phyloP scores from a whole-genome alignment of 1,139 yeast genomes.

The Lodderomyces beijingensis region DNA sequence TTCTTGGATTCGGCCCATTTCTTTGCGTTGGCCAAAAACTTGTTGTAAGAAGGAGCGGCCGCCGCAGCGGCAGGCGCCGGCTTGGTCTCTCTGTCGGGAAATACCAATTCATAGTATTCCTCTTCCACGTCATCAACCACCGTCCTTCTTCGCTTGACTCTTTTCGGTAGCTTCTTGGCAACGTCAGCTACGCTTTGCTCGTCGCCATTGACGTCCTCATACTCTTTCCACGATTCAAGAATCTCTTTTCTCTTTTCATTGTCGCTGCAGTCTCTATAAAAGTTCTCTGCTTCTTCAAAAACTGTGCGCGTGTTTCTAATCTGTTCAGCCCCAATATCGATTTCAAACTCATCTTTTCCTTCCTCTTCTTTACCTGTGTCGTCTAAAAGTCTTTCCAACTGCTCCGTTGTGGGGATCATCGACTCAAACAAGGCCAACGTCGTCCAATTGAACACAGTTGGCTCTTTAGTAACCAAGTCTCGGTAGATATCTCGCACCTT shows the following conservation, averaged over 20 bases:
- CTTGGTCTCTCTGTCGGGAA: slow-evolving; percentile 35
- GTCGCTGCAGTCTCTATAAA: slow-evolving; percentile 33
- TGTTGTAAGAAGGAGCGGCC: slow-evolving; percentile 25
- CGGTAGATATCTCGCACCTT: slow-evolving; percentile 54
- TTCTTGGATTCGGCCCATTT: slow-evolving; percentile 42
- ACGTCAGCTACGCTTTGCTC: slow-evolving; percentile 32
- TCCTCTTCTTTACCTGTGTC: too few relatives aligned
- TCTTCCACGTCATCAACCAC: slow-evolving; percentile 42
- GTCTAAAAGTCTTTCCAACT: slow-evolving; percentile 34
- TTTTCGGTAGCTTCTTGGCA: slow-evolving; percentile 50
- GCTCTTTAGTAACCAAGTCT: slow-evolving; percentile 31
- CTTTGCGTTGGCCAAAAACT: slow-evolving; percentile 60
- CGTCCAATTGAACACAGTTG: slow-evolving; percentile 53
- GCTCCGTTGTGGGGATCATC: slow-evolving; percentile 55
- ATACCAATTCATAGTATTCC: slow-evolving; percentile 61
- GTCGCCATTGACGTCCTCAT: slow-evolving; percentile 64
- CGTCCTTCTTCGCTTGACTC: slow-evolving; percentile 43
- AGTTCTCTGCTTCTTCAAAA: slow-evolving; percentile 52
- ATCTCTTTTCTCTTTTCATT: slow-evolving; percentile 47
- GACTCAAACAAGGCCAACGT: slow-evolving; percentile 70
- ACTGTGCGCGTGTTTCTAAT: slow-evolving; percentile 48
- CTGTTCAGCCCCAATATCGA: slow-evolving; percentile 51
- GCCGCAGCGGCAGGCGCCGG: neutral
- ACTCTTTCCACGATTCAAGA: slow-evolving; percentile 60
- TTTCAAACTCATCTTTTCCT: slow-evolving; percentile 44